A percentile compares a stretch with the other conserved stretches of the same genome.
phyloP scores from a whole-genome alignment of 805 yeast species.

The Naumovozyma castellii region DNA sequence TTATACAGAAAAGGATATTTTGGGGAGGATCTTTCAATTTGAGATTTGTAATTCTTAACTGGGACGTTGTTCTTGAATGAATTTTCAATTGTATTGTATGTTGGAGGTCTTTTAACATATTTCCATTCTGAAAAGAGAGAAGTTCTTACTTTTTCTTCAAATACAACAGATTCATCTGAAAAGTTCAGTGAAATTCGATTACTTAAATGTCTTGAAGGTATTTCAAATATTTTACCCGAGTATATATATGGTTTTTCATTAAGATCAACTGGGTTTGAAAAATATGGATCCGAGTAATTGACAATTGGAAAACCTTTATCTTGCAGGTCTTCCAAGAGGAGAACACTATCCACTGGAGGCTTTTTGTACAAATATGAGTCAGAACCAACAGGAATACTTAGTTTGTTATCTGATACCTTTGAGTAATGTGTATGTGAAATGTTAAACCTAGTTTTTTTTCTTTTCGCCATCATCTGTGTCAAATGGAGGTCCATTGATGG shows the following conservation, averaged over 20 bases:
- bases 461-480: constrained; percentile 19
- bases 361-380: not conserved
- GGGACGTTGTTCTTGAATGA: constrained; percentile 4
- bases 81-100: constrained; percentile 28
- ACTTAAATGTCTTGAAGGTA: constrained; percentile 34
- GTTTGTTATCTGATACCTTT: not conserved
- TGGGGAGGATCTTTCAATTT: constrained; percentile 41
- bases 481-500: constrained; percentile 14
- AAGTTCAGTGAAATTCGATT: constrained; percentile 26
- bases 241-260: constrained; percentile 47
- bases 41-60: constrained; percentile 33
- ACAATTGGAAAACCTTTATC: constrained; percentile 39
- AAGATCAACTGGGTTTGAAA: constrained; percentile 42
- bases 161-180: constrained; percentile 10
- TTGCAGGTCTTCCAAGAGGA: constrained; percentile 40
- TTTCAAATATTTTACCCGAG: constrained; percentile 54
- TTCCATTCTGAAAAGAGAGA: constrained; percentile 32
- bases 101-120: constrained; percentile 42
- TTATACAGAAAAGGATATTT: constrained; percentile 12
- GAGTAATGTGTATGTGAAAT: not conserved
- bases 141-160: constrained; percentile 2
- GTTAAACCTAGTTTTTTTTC: constrained; percentile 3
- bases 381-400: not conserved
- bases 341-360: not conserved
- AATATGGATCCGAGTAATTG: constrained; percentile 56